A percentile compares a stretch with the other conserved stretches of the same genome.
Conservation (phyloP, 1,284 basidiomycete genomes). For the Cutaneotrichosporon daszewskae region DNA sequence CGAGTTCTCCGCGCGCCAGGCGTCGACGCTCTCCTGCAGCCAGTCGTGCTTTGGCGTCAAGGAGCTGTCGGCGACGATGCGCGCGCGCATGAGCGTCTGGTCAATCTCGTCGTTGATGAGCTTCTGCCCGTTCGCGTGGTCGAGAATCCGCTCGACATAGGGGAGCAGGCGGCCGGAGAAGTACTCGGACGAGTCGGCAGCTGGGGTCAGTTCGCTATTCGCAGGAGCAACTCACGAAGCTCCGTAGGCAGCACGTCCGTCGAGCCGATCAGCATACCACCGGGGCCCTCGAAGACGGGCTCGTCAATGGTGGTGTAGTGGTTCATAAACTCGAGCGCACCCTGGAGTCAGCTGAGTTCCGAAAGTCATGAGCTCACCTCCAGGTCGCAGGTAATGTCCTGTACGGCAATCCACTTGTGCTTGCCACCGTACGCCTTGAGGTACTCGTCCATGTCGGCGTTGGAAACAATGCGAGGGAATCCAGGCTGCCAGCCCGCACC, state of each 20-base stretch:
- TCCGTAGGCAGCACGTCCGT: constrained; percentile 83
- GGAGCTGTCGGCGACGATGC: constrained; percentile 60
- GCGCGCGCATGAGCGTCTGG: constrained; percentile 60
- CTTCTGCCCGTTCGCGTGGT: constrained; percentile 14
- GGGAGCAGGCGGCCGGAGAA: constrained; percentile 65
- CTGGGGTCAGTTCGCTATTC: constrained; percentile 10
- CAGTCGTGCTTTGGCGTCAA: constrained; percentile 57
- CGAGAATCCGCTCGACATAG: constrained; percentile 58
- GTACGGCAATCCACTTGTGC: constrained; percentile 58
- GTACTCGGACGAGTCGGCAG: constrained; percentile 66
- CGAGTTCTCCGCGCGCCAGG: constrained; percentile 35
- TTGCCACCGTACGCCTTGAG: constrained; percentile 51
- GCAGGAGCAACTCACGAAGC: constrained; percentile 52
- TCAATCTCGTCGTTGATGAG: constrained; percentile 30
- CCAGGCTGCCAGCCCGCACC: constrained; percentile 73
- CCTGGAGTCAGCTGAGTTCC: no score
- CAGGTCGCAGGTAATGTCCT: constrained; percentile 81
- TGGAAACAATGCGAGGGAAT: constrained; percentile 73
- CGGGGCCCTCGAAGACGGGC: constrained; percentile 60
- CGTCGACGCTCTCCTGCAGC: constrained; percentile 56
- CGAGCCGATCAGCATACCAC: constrained; percentile 66
- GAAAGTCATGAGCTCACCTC: no score
- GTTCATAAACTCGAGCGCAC: constrained; percentile 75
- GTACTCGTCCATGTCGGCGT: constrained; percentile 55
- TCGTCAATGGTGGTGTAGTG: constrained; percentile 65